phyloP scores from a whole-genome alignment of 768 basidiomycete genomes.

The Neoboletus brunneissimus region DNA sequence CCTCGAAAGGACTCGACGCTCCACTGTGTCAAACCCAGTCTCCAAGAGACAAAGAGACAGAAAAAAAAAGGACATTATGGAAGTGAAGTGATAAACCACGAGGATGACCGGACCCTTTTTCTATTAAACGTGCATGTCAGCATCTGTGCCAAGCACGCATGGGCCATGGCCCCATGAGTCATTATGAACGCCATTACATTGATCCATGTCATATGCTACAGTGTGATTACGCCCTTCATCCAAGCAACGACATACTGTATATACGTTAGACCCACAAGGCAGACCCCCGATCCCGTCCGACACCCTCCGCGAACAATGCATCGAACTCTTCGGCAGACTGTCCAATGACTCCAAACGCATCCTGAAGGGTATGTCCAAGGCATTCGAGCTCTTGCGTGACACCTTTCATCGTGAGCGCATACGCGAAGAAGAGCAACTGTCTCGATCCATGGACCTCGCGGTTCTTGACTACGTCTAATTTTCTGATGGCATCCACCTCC shows the following conservation, averaged over 20 bases:
- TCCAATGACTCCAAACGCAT: constrained; percentile 91
- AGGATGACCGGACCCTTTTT: background rate
- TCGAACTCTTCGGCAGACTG: constrained; percentile 82
- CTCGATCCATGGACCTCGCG: constrained; percentile 78
- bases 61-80: no score
- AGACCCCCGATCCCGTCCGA: constrained; percentile 1
- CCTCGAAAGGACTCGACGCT: background rate
- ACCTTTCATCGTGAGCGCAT: constrained; percentile 91
- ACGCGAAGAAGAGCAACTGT: constrained; percentile 91
- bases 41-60: background rate
- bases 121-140: constrained; percentile 8
- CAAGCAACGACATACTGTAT: background rate
- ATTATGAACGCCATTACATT: constrained; percentile 3
- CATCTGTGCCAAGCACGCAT: constrained; percentile 2
- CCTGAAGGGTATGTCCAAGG: constrained; percentile 78
- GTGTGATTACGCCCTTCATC: background rate
- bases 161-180: background rate
- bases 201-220: constrained; percentile 1
- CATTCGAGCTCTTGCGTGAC: constrained; percentile 86
- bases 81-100: constrained; percentile 4
- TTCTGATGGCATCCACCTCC: constrained; percentile 79
- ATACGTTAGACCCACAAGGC: constrained; percentile 15
- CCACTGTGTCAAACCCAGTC: background rate
- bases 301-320: constrained; percentile 52
- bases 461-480: constrained; percentile 83